A percentile compares a stretch with the other conserved stretches of the same genome.
Evolutionary conservation across 441 rosid species (phyloP).

Genomic region (Rhodomyrtus psidioides): DNA sequence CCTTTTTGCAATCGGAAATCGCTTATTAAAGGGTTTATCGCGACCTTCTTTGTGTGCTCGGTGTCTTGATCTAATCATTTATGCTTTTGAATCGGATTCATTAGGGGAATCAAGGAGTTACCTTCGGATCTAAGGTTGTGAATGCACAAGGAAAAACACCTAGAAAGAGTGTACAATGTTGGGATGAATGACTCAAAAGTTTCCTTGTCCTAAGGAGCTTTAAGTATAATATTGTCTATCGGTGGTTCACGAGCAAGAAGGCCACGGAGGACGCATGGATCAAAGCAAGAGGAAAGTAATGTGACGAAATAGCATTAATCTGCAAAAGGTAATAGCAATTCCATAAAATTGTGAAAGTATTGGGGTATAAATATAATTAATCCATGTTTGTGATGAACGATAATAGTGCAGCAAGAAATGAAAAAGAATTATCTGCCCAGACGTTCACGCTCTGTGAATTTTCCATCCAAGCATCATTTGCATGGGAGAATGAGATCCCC

Average conservation of each 20-base stretch:
- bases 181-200: background rate
- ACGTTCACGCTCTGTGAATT: background rate
- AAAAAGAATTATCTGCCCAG: background rate
- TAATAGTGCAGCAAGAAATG: too few relatives aligned
- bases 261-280: background rate
- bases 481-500: background rate
- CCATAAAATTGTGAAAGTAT: background rate
- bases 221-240: background rate
- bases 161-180: background rate
- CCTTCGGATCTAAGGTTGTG: background rate
- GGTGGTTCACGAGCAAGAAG: too few relatives aligned
- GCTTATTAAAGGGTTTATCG: background rate
- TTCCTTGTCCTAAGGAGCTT: background rate
- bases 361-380: background rate
- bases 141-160: background rate
- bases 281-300: background rate
- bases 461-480: background rate
- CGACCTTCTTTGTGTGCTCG: background rate
- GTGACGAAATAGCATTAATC: background rate
- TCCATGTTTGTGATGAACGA: too few relatives aligned
- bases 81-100: background rate
- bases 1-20: background rate
- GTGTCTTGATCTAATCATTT: background rate
- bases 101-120: background rate
- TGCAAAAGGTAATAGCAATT: background rate